These are phyloP conservation scores for Boletus albobrunnescens DNA, from an alignment of 1,284 basidiomycete genomes.

Conservation along the genomic window DNA sequence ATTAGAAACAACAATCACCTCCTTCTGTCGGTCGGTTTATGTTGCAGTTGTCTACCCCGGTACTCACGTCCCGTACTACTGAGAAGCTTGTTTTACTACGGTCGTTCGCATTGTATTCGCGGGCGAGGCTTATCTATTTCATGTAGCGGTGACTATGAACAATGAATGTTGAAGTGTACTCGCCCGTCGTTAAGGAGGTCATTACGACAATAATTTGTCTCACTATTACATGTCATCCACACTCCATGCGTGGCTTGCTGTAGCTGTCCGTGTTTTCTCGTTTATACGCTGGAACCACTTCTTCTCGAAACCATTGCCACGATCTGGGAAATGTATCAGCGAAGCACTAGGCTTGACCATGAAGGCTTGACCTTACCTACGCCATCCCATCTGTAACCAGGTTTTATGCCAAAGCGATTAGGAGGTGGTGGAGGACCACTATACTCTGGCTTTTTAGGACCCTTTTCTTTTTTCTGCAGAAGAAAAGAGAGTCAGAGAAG, in stretches of 20 bases:
- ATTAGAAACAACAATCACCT: constrained; percentile 20
- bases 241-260: constrained; percentile 79
- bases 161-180: constrained; percentile 1
- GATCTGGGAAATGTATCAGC: constrained; percentile 48
- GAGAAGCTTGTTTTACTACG: constrained; percentile 15
- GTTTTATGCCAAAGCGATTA: constrained; percentile 92
- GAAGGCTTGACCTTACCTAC: constrained; percentile 60
- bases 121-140: constrained; percentile 25
- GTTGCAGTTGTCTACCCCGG: constrained; percentile 8
- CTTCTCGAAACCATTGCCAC: constrained; percentile 93
- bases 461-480: constrained; percentile 70
- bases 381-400: constrained; percentile 96
- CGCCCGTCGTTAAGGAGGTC: background rate
- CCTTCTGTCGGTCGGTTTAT: constrained; percentile 1
- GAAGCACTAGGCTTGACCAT: constrained; percentile 5
- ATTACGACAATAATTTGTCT: background rate
- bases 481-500: constrained; percentile 4
- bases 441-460: constrained; percentile 80
- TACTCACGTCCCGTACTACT: constrained; percentile 2
- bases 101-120: constrained; percentile 8
- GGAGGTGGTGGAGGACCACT: constrained; percentile 84
- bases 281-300: constrained; percentile 84
- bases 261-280: constrained; percentile 60
- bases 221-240: constrained; percentile 83
- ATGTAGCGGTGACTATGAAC: constrained; percentile 5